A percentile compares a stretch with the other conserved stretches of the same genome.
Conservation (phyloP, 2,329 filamentous ascomycete species). For the Plectosphaerella sp. region DNA sequence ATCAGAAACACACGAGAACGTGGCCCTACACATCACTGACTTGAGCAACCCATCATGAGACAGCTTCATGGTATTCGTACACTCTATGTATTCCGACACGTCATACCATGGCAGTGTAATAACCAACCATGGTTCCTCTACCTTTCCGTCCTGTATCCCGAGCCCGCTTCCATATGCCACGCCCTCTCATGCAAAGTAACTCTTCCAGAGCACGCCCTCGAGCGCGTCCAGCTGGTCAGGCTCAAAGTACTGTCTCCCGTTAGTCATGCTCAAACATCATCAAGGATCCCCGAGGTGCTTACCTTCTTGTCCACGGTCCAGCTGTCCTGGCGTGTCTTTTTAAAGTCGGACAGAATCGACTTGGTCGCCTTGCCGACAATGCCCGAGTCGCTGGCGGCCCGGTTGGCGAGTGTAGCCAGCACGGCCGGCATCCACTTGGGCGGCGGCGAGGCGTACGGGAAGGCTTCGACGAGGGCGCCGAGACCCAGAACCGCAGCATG, state of each 20-base stretch:
- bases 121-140: background rate
- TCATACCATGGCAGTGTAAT: too few species aligned
- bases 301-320: conserved; percentile 99
- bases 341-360: conserved; percentile 90
- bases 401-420: conserved; percentile 76
- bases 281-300: conserved; percentile 24
- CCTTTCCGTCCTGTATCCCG: background rate
- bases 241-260: conserved; percentile 68
- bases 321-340: conserved; percentile 98
- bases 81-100: too few species aligned
- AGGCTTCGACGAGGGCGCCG: conserved; percentile 87
- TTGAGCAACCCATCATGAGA: too few species aligned
- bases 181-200: conserved; percentile 77
- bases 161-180: background rate
- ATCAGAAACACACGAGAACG: too few species aligned
- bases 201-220: conserved; percentile 98
- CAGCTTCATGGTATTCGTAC: too few species aligned
- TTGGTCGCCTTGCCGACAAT: conserved; percentile 96
- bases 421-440: conserved; percentile 93
- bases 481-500: conserved; percentile 91
- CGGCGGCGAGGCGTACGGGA: conserved; percentile 91
- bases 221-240: conserved; percentile 90
- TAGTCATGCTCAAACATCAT: conserved; percentile 14
- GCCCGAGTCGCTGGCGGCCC: conserved; percentile 82
- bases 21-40: too few species aligned